phyloP scores from a whole-genome alignment of 306 rosid genomes.

The Acmispon strigosus region DNA sequence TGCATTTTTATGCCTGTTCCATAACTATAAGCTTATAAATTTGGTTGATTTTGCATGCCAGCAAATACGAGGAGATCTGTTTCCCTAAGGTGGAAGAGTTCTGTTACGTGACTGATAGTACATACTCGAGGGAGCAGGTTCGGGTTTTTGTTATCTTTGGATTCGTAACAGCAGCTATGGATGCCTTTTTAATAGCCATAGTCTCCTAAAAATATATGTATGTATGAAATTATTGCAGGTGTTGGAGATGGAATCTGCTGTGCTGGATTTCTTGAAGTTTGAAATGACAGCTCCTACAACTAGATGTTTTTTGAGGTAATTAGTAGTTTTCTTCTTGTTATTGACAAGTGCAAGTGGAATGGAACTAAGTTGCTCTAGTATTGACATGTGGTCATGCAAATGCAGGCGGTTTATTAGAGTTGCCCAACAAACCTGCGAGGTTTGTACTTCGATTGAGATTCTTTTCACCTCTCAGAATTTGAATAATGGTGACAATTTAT shows the following conservation, averaged over 20 bases:
- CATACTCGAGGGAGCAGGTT: conserved; percentile 80
- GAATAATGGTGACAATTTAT: background rate
- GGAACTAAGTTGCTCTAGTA: background rate
- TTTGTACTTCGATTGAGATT: conserved; percentile 22
- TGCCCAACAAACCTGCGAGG: conserved; percentile 47
- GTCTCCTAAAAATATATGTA: background rate
- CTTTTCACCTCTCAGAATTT: background rate
- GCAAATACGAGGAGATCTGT: conserved; percentile 89
- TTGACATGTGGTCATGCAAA: conserved; percentile 31
- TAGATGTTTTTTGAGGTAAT: conserved; percentile 72
- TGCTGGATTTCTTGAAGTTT: conserved; percentile 73
- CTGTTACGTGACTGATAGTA: conserved; percentile 80
- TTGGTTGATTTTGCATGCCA: conserved; percentile 25
- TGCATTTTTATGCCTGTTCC: background rate
- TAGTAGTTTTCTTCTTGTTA: conserved; percentile 1
- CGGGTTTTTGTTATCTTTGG: background rate
- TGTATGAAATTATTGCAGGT: conserved; percentile 41
- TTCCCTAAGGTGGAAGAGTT: conserved; percentile 87
- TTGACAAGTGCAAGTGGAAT: background rate
- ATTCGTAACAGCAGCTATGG: background rate
- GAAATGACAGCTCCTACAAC: conserved; percentile 88
- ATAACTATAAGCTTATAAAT: background rate
- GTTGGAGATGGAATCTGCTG: conserved; percentile 80
- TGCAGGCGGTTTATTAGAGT: conserved; percentile 45
- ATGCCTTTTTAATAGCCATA: background rate